These are phyloP conservation scores for Triticum monococcum DNA, from an alignment of 176 grass and related monocot genomes.

Conservation along the genomic window DNA sequence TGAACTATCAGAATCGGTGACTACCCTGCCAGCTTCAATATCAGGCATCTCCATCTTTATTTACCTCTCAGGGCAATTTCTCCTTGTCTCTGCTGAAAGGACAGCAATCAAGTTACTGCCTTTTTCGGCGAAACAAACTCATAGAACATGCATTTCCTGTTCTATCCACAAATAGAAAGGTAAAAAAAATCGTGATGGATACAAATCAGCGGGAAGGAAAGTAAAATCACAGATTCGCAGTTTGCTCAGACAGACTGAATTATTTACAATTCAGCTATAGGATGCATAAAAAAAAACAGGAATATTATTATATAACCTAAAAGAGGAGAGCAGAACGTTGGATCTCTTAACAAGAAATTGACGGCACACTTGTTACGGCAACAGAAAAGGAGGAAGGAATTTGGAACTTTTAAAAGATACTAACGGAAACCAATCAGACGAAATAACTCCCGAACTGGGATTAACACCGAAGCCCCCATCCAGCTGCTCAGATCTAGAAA, in stretches of 20 bases:
- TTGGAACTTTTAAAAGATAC: no score
- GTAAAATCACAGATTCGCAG: no score
- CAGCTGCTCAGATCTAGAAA: constrained; percentile 33
- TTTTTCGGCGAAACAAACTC: background rate
- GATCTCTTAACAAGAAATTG: background rate
- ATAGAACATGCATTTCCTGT: background rate
- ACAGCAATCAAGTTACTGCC: background rate
- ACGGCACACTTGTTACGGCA: no score
- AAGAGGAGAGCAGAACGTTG: background rate
- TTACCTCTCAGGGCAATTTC: background rate
- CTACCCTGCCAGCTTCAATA: constrained; percentile 16
- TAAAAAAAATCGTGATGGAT: background rate
- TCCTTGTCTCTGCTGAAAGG: background rate
- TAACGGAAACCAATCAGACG: no score
- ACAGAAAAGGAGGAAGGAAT: no score
- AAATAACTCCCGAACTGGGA: no score
- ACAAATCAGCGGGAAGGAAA: no score
- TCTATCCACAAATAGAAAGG: background rate
- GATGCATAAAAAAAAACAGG: background rate
- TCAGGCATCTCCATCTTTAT: constrained; percentile 22
- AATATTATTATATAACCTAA: background rate
- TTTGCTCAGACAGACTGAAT: no score
- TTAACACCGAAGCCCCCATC: no score
- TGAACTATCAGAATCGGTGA: background rate
- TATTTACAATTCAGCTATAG: no score